Evolutionary conservation across 148 eudicot genomes (phyloP), one percentile per base, ranked within the genome.

Genomic region (Bassia scoparia): DNA sequence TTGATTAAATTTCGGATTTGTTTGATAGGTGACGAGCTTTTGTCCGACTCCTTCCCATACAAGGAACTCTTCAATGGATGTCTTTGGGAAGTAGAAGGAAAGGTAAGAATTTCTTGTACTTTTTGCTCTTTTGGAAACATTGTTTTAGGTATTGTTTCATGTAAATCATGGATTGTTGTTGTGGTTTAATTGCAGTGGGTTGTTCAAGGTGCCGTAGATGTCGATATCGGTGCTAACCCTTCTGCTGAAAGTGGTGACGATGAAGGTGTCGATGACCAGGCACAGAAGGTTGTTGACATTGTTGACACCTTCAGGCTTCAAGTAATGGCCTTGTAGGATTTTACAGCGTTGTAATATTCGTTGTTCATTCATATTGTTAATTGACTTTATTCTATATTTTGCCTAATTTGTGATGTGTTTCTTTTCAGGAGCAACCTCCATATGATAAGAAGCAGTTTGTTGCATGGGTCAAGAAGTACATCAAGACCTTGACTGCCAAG

Each of bases 41-140:
- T 91, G 73, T 89, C 96, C 0, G 98, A 94, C 72, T n/a, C n/a
- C 0, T 94, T 89, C 38, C 77, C 86, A 0, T 95, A 89, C 97
- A 88, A 80, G 78, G 98, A 95, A 62, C 73, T n/a, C 7, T 77
- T 76, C 37, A 81, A 84, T 65, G 97, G 97, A 23, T 77, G 80
- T n/a, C 81, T 94, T 21, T 94, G 98, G n/a, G 96, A 94, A 74
- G 98, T 94, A 44, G 91, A 91, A 7, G 98, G 98, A 70, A 87
- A 94, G n/a, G 98, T 93, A 54, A 44, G 30, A n/a, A 64, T 34
- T 31, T 26, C 4, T 10, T 16, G 1, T 1, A 29, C 29, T 41
- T 49, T n/a, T n/a, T n/a, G n/a, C n/a, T n/a, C n/a, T n/a, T n/a
- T n/a, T n/a, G n/a, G n/a, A n/a, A n/a, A n/a, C n/a, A n/a, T n/a